Evolutionary conservation across 306 rosid species (phyloP), one percentile per base, ranked within the genome.

Genomic region (Quercus berberidifolia): DNA sequence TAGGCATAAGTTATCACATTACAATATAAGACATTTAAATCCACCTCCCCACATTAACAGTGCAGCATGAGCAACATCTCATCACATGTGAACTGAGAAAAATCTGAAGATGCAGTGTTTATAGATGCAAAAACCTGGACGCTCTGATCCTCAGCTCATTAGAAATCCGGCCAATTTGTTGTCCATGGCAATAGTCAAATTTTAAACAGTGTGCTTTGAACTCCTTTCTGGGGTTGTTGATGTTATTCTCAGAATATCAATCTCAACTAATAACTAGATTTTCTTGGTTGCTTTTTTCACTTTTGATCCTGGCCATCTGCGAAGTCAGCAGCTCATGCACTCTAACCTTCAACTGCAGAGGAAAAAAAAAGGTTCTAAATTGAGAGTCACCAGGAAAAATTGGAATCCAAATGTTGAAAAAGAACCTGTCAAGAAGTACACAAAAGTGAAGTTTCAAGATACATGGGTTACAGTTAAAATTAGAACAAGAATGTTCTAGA

Each of bases 241-340:
- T 19, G 4, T 15, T 4, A 76, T 15, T 35, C 67, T 43, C 33
- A 28, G 74, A 68, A 30, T 3, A 3, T 35, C 23, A 67, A 20
- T 21, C 74, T 83, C 57, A 80, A 13, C 55, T 30, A 1, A 2
- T 38, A 65, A 64, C 78, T 81, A 26, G 60, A 21, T 55, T 62
- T 69, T 80, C 83, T 35, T 69, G 74, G 76, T 78, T 56, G 75
- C 69, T 76, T 72, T 74, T 70, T 11, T 21, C 75, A 71, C 62
- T 77, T 49, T 76, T 79, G 75, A 95, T 90, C 86, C 83, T 86
- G 38, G 82, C 71, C 97, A 87, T 85, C 85, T 93, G 99, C 57
- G 83, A 62, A 71, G 81, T 82, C 55, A 95, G 90, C 85, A 92
- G 87, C 86, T 93, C 91, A 54, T 87, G 88, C 79, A 93, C 98